Evolutionary conservation across 768 basidiomycete species (phyloP).

Genomic region (Peribolospora baueri): DNA sequence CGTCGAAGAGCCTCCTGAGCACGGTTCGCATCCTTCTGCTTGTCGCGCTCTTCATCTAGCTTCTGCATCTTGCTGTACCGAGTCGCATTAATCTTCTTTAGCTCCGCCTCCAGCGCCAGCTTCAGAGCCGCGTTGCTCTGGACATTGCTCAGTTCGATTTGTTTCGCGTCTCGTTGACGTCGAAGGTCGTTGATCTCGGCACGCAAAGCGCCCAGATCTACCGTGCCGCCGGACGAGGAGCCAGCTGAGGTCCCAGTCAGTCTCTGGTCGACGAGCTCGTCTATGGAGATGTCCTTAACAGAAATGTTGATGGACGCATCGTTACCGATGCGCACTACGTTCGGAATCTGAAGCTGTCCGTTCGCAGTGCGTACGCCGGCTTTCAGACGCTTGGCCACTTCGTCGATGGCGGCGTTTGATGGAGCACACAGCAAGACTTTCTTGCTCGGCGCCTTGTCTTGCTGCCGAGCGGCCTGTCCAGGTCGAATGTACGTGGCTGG

Average conservation of each 20-base stretch:
- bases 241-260: constrained; percentile 18
- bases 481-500: constrained; percentile 23
- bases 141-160: constrained; percentile 32
- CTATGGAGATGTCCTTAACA: constrained; percentile 66
- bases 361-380: constrained; percentile 41
- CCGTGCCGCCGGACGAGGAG: constrained; percentile 20
- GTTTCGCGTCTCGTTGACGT: constrained; percentile 32
- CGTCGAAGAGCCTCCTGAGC: constrained; percentile 61
- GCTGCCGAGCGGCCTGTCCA: constrained; percentile 23
- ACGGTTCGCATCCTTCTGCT: constrained; percentile 52
- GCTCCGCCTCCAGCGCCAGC: constrained; percentile 41
- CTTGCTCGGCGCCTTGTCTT: constrained; percentile 30
- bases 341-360: constrained; percentile 34
- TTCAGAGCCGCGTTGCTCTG: constrained; percentile 34
- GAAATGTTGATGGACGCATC: constrained; percentile 47
- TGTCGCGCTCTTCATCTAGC: constrained; percentile 55
- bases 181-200: constrained; percentile 48
- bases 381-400: constrained; percentile 68
- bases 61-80: constrained; percentile 40
- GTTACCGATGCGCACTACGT: constrained; percentile 73
- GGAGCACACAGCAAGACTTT: constrained; percentile 84
- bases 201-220: constrained; percentile 31
- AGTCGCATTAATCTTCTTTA: constrained; percentile 38
- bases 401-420: constrained; percentile 94
- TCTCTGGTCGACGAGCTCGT: constrained; percentile 58